Conservation (phyloP, 2,329 filamentous ascomycete species). For the Trichoderma semiorbis region DNA sequence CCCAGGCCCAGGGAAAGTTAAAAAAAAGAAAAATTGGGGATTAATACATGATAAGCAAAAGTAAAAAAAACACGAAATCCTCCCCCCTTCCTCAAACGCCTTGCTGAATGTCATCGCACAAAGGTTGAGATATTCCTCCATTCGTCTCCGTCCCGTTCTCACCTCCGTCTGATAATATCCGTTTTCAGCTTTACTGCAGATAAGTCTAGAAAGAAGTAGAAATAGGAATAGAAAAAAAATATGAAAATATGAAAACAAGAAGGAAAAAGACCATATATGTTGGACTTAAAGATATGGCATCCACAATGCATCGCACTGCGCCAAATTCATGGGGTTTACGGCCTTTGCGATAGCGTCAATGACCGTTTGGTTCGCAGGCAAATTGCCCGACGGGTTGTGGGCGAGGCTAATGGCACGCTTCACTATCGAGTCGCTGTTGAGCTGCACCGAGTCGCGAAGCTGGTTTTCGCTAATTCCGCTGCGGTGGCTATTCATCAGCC, state of each 20-base stretch:
- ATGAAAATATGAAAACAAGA: neutral
- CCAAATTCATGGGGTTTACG: constrained; percentile 86
- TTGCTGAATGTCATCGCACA: constrained; percentile 12
- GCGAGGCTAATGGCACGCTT: constrained; percentile 85
- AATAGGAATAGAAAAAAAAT: neutral
- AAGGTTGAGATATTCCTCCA: neutral
- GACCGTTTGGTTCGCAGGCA: constrained; percentile 95
- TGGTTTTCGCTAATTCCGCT: constrained; percentile 55
- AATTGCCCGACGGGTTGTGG: constrained; percentile 69
- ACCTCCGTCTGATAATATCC: neutral
- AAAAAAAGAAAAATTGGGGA: neutral
- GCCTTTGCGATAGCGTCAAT: constrained; percentile 92
- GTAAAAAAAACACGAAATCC: neutral
- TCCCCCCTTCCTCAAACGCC: neutral
- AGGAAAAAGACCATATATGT: neutral
- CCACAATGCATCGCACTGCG: constrained; percentile 88
- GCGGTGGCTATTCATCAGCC: constrained; percentile 80
- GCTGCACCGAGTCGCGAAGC: constrained; percentile 74
- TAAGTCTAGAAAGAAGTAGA: neutral
- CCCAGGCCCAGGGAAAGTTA: neutral
- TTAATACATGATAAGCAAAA: neutral
- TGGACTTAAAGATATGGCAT: constrained; percentile 83
- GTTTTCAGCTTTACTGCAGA: neutral
- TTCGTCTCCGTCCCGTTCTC: neutral
- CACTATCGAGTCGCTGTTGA: constrained; percentile 86